A percentile compares a stretch with the other conserved stretches of the same genome.
Evolutionary conservation across 2,329 filamentous ascomycete genomes (phyloP).

Genomic region (Pezicula radicicola): DNA sequence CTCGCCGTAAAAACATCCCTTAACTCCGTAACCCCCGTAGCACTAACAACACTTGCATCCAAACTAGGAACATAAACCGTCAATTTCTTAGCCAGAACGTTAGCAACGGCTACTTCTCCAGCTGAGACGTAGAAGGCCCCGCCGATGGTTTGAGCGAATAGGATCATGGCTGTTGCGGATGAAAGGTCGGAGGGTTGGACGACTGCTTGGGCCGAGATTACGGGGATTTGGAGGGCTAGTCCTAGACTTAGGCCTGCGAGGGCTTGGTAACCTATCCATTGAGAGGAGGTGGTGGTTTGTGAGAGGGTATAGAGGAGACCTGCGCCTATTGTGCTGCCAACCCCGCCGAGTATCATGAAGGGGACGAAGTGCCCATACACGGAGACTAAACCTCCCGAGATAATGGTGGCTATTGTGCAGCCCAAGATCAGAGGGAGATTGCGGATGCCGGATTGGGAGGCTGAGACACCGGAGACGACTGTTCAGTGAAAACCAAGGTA

Average conservation of each 20-base stretch:
- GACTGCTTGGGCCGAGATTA: slow-evolving; percentile 33
- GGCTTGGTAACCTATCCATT: slow-evolving; percentile 59
- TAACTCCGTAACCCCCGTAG: slow-evolving; percentile 53
- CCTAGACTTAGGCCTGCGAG: slow-evolving; percentile 54
- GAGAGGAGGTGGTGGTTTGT: slow-evolving; percentile 39
- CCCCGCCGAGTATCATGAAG: slow-evolving; percentile 28
- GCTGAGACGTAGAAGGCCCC: slow-evolving; percentile 48
- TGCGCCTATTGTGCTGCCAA: slow-evolving; percentile 35
- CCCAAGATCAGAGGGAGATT: slow-evolving; percentile 35
- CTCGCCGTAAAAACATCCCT: slow-evolving; percentile 44
- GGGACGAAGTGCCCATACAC: slow-evolving; percentile 33
- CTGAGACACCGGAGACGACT: slow-evolving; percentile 30
- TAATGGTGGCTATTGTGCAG: slow-evolving; percentile 30
- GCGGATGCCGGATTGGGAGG: slow-evolving; percentile 29
- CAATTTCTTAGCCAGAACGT: slow-evolving; percentile 37
- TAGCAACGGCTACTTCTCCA: slow-evolving; percentile 44
- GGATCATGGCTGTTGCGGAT: slow-evolving; percentile 43
- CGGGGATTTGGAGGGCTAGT: slow-evolving; percentile 45
- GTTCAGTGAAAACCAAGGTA: too few species aligned
- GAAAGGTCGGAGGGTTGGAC: slow-evolving; percentile 40
- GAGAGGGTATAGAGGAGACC: slow-evolving; percentile 54
- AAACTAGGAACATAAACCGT: slow-evolving; percentile 33
- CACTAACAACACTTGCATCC: slow-evolving; percentile 33
- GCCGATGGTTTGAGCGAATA: slow-evolving; percentile 46
- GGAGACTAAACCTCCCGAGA: slow-evolving; percentile 30